These are phyloP conservation scores for Metschnikowia lunata DNA, from an alignment of 805 yeast species.

Conservation along the genomic window DNA sequence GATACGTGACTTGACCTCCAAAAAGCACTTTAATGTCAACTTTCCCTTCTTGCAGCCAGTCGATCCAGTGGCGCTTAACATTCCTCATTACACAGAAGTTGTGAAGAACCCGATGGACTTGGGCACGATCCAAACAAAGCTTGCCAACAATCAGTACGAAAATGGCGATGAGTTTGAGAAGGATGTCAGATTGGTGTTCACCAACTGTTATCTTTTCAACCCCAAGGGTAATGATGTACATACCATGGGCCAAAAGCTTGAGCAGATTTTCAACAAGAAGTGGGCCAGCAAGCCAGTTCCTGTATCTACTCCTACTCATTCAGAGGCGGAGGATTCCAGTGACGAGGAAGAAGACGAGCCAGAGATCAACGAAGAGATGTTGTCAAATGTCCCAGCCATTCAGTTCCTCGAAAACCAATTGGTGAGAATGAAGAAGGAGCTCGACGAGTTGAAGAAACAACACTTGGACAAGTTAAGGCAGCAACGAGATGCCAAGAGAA, in stretches of 20 bases:
- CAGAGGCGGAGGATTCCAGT: constrained; percentile 37
- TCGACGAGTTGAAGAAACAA: constrained; percentile 75
- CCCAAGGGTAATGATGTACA: constrained; percentile 97
- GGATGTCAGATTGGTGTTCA: constrained; percentile 79
- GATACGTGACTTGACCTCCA: constrained; percentile 73
- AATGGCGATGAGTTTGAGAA: constrained; percentile 81
- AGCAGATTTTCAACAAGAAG: constrained; percentile 76
- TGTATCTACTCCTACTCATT: constrained; percentile 65
- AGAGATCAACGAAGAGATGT: constrained; percentile 48
- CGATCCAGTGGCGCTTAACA: constrained; percentile 88
- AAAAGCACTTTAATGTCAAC: constrained; percentile 78
- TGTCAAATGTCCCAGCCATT: constrained; percentile 83
- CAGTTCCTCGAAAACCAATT: constrained; percentile 84
- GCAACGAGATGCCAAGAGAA: constrained; percentile 53
- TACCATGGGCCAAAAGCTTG: constrained; percentile 90
- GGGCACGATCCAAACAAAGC: constrained; percentile 74
- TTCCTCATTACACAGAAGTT: constrained; percentile 84
- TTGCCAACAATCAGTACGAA: constrained; percentile 83
- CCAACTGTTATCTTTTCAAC: constrained; percentile 86
- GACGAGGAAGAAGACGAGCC: constrained; percentile 51
- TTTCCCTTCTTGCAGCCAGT: constrained; percentile 93
- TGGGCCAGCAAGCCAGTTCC: constrained; percentile 69
- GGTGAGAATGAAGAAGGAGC: constrained; percentile 77
- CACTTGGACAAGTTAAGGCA: constrained; percentile 64
- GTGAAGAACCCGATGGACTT: constrained; percentile 95